Percentiles rank a stretch among this genome's conserved stretches.
phyloP scores from a whole-genome alignment of 2,329 filamentous ascomycete genomes.

The Calonectria pteridis region DNA sequence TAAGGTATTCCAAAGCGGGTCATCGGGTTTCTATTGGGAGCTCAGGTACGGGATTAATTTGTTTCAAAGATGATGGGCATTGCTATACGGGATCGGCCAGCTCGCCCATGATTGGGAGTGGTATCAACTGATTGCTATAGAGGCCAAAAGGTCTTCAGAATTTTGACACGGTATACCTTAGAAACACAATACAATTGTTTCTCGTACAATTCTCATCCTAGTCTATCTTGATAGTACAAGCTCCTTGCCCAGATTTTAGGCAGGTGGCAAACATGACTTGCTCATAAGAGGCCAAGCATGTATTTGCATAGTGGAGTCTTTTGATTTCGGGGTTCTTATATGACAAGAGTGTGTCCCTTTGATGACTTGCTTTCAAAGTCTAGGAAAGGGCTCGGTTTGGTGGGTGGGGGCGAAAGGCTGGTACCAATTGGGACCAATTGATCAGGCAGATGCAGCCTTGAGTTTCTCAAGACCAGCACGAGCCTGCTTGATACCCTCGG shows the following conservation, averaged over 20 bases:
- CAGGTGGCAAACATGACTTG: background rate
- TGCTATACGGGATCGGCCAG: background rate
- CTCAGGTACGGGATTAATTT: constrained; percentile 35
- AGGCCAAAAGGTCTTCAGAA: background rate
- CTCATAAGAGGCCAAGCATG: background rate
- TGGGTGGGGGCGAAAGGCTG: background rate
- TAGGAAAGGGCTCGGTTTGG: background rate
- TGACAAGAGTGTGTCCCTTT: background rate
- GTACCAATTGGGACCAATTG: background rate
- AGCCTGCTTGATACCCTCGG: constrained; percentile 65
- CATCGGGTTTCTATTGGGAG: constrained; percentile 31
- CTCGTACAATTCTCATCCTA: background rate
- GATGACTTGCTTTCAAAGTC: background rate
- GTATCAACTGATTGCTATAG: background rate
- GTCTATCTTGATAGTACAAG: background rate
- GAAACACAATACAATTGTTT: background rate
- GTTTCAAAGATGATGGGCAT: constrained; percentile 23
- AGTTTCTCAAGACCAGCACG: constrained; percentile 61
- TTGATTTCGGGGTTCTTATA: no score
- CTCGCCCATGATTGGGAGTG: background rate
- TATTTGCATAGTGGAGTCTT: background rate
- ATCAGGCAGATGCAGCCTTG: constrained; percentile 26
- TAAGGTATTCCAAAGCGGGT: constrained; percentile 4
- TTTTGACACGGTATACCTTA: background rate
- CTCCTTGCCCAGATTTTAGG: background rate